Conservation (phyloP, 495 filamentous ascomycete genomes). For the Hyaloscypha bicolor region DNA sequence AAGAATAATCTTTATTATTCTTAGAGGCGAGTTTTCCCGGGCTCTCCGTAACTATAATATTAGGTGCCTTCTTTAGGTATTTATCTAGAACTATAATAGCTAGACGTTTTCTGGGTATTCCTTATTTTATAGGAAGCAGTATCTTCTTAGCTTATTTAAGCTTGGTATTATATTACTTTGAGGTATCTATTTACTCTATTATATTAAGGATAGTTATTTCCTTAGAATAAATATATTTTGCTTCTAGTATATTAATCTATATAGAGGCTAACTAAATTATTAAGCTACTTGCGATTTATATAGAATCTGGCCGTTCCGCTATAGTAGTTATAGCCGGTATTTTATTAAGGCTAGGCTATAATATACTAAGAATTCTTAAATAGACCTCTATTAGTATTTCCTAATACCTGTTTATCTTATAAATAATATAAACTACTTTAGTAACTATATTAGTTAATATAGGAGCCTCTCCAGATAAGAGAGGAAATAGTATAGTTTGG, state of each 20-base stretch:
- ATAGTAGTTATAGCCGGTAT: neutral
- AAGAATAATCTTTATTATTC: conserved; percentile 20
- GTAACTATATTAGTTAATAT: neutral
- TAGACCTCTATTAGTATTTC: conserved; percentile 3
- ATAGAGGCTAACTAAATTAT: conserved; percentile 16
- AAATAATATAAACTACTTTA: conserved; percentile 6
- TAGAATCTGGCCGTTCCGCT: neutral
- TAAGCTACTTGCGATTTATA: conserved; percentile 6
- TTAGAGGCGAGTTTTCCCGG: neutral
- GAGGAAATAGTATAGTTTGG: conserved; percentile 3
- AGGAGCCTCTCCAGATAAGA: neutral
- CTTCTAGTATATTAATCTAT: conserved; percentile 21
- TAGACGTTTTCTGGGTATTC: too few species aligned
- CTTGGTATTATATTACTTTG: too few species aligned
- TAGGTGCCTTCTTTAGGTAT: too few species aligned
- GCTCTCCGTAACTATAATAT: too few species aligned
- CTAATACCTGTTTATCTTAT: neutral
- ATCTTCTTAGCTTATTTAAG: too few species aligned
- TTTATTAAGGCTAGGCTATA: neutral
- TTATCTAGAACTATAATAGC: too few species aligned
- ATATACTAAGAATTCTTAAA: conserved; percentile 4
- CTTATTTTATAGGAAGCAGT: too few species aligned
- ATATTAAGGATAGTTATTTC: conserved; percentile 13
- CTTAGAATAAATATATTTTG: conserved; percentile 10
- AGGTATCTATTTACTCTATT: too few species aligned